Evolutionary conservation across 2,329 filamentous ascomycete species (phyloP).

Genomic region (Fusarium oxysporum): DNA sequence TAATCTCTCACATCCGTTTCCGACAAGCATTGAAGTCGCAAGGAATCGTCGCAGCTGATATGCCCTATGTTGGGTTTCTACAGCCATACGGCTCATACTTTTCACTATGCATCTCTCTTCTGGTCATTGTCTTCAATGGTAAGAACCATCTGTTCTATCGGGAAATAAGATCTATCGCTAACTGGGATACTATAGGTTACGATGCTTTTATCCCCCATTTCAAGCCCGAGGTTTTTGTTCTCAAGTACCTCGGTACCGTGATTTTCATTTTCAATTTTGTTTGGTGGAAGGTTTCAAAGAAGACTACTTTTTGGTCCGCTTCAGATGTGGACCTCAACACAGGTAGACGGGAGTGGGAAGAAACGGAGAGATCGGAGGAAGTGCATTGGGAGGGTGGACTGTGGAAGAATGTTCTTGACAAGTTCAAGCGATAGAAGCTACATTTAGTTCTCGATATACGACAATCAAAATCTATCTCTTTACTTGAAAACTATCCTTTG

Average conservation of each 20-base stretch:
- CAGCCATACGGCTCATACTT: constrained; percentile 56
- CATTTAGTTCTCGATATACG: too few relatives aligned
- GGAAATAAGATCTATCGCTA: too few relatives aligned
- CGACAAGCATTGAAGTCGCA: constrained; percentile 53
- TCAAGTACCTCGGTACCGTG: constrained; percentile 60
- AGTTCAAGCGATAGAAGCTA: too few relatives aligned
- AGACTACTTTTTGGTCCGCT: constrained; percentile 59
- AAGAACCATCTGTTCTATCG: too few relatives aligned
- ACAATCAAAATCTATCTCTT: too few relatives aligned
- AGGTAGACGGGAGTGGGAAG: constrained; percentile 54
- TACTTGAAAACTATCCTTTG: too few relatives aligned
- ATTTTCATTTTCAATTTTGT: constrained; percentile 67
- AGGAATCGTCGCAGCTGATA: constrained; percentile 46
- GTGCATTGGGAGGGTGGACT: too few relatives aligned
- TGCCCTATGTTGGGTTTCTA: constrained; percentile 54
- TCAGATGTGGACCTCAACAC: constrained; percentile 68
- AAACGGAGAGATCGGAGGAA: not conserved
- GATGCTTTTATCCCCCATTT: constrained; percentile 62
- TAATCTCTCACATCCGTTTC: constrained; percentile 55
- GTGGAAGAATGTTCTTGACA: too few relatives aligned
- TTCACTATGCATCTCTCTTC: constrained; percentile 45
- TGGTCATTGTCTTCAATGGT: constrained; percentile 68
- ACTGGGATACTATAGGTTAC: not conserved
- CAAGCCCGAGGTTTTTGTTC: constrained; percentile 72
- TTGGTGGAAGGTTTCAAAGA: constrained; percentile 72